phyloP scores from a whole-genome alignment of 768 basidiomycete species.

The Amanita phalloides region DNA sequence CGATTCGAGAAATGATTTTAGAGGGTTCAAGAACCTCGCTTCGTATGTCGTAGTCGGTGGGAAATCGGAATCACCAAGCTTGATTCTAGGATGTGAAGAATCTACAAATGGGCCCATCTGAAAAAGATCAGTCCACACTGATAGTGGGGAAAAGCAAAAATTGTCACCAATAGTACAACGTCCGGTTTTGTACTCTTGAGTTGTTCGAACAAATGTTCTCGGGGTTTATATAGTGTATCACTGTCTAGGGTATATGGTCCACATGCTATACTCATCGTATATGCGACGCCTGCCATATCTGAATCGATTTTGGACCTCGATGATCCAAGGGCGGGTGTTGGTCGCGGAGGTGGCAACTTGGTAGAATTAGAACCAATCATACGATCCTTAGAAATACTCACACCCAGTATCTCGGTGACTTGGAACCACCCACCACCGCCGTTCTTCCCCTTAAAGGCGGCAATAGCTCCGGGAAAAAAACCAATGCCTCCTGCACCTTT shows the following conservation, averaged over 20 bases:
- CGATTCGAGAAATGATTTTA: constrained; percentile 44
- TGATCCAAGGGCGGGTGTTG: constrained; percentile 23
- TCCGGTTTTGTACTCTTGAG: constrained; percentile 58
- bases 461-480: constrained; percentile 84
- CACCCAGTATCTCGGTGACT: constrained; percentile 72
- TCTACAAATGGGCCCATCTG: constrained; percentile 94
- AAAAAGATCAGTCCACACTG: neutral
- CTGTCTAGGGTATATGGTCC: constrained; percentile 82
- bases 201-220: constrained; percentile 51
- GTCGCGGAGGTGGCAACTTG: constrained; percentile 55
- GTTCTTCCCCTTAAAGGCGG: constrained; percentile 80
- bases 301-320: constrained; percentile 20
- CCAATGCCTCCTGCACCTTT: constrained; percentile 57
- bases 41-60: constrained; percentile 62
- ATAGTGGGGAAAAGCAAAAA: neutral
- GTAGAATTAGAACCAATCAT: neutral
- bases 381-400: constrained; percentile 25
- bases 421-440: constrained; percentile 84
- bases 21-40: constrained; percentile 42
- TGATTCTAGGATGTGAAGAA: constrained; percentile 59
- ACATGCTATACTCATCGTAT: constrained; percentile 63
- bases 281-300: constrained; percentile 31
- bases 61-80: constrained; percentile 60
- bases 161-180: constrained; percentile 64
- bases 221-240: constrained; percentile 67